Conservation (phyloP, 2,329 filamentous ascomycete species). For the Fusarium pseudocircinatum region DNA sequence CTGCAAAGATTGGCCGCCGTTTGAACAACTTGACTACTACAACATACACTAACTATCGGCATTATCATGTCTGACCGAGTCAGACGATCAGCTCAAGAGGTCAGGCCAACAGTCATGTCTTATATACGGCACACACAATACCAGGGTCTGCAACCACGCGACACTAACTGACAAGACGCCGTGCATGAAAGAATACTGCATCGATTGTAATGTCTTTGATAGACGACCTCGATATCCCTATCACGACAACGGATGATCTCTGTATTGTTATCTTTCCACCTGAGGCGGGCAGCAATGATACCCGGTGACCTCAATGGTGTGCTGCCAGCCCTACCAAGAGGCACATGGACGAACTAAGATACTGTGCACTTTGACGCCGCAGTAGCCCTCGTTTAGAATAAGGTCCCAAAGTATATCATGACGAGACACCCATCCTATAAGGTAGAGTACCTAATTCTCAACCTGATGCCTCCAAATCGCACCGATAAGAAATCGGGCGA, state of each 20-base stretch:
- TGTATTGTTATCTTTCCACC: not conserved
- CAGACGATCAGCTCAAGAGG: constrained; percentile 14
- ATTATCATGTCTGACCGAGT: constrained; percentile 16
- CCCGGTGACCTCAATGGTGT: constrained; percentile 9
- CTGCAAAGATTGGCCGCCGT: not conserved
- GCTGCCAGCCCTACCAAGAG: constrained; percentile 4
- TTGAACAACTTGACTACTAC: not conserved
- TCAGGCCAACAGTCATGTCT: constrained; percentile 20
- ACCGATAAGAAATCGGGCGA: constrained; percentile 22
- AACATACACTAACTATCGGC: not conserved
- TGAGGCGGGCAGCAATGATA: not conserved
- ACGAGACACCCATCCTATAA: not conserved
- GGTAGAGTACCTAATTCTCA: not conserved
- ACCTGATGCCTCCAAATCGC: not conserved
- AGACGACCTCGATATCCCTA: not conserved
- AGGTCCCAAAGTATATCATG: not conserved
- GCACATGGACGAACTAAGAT: not conserved
- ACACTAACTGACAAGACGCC: not conserved
- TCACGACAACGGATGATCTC: constrained; percentile 18
- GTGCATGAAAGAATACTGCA: not conserved
- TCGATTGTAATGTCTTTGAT: not conserved
- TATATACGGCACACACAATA: not conserved
- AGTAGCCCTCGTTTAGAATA: not conserved
- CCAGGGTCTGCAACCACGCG: constrained; percentile 8
- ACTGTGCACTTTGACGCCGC: not conserved